Base-by-base conservation (phyloP, 2,329 filamentous ascomycete genomes). In the Ophiognomonia clavigignenti-juglandacearum region DNA sequence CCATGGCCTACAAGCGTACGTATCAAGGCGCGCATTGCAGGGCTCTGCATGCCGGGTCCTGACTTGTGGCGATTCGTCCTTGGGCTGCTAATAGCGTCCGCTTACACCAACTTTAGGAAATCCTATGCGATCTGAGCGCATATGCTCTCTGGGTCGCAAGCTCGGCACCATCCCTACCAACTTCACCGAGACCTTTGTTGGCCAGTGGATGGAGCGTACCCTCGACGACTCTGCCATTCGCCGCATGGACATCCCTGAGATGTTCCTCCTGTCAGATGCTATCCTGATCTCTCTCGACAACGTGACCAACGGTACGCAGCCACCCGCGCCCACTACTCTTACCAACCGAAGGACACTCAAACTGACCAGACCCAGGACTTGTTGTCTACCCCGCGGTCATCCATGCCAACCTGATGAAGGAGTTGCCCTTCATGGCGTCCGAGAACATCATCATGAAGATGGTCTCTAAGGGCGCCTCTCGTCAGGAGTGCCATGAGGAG, bases 401-500 rank as follows among this genome's bases (percentile, higher is more conserved):
- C 62, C 72, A 75, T 51, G 73, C 76, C 49, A 82, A 77, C 53
- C 73, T 95, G 38, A 76, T 82, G 56, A 77, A 83, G 52, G 87
- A 95, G 67, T 78, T 96, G 13, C 91, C 91, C 1, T 95, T 96
- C 69, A 95, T 92, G 85, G 77, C 82, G 7, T 90, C 56, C 26
- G 72, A 78, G 61, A 75, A 77, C 55, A 83, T 90, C 61, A 87
- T 91, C 63, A 90, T 95, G 87, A 82, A 80, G 56, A 74, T 92
- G 47, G 80, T 84, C 23, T 79, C 81, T 47, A 77, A 83, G 59
- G 88, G 87, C 26, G 77, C 73, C 23, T 86, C 80, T 9, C 73
- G 89, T 42, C 88, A 95, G 63, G 87, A 91, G 20, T 85, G 88
- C 1, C 90, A 96, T 66, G 90, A 96, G 69, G 72, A 92, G 65